Percentiles rank a stretch among this genome's conserved stretches.
These are phyloP conservation scores for Candida sanyaensis DNA, from an alignment of 1,139 yeast genomes.

Conservation along the genomic window DNA sequence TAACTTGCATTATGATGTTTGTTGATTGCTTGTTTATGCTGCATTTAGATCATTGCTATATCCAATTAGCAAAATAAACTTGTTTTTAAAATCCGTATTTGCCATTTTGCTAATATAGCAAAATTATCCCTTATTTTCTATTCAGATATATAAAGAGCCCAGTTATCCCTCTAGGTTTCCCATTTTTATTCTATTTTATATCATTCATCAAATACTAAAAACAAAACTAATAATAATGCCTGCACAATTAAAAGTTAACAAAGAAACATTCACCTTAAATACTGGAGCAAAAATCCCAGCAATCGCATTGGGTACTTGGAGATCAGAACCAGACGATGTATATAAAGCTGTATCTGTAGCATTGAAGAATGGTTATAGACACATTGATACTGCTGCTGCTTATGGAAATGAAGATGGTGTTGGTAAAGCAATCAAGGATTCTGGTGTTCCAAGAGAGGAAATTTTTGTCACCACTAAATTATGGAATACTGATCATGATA, in stretches of 20 bases:
- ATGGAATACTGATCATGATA: slow-evolving; percentile 67
- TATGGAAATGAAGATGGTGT: slow-evolving; percentile 69
- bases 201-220: too few relatives aligned
- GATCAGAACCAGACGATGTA: slow-evolving; percentile 56
- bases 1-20: too few relatives aligned
- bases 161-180: too few relatives aligned
- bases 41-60: too few relatives aligned
- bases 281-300: slow-evolving; percentile 68
- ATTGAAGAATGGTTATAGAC: slow-evolving; percentile 69
- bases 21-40: too few relatives aligned
- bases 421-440: slow-evolving; percentile 64
- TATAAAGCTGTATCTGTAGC: slow-evolving; percentile 64
- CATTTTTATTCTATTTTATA: too few relatives aligned
- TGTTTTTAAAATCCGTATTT: too few relatives aligned
- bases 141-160: too few relatives aligned
- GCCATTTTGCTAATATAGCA: too few relatives aligned
- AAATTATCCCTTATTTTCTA: too few relatives aligned
- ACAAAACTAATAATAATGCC: slow-evolving; percentile 5
- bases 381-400: slow-evolving; percentile 75
- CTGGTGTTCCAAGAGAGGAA: slow-evolving; percentile 69
- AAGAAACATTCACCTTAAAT: slow-evolving; percentile 47
- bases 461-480: slow-evolving; percentile 80
- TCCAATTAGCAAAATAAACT: too few relatives aligned
- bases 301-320: slow-evolving; percentile 83
- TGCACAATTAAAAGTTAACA: slow-evolving; percentile 16